Evolutionary conservation across 2,329 filamentous ascomycete species (phyloP), one percentile per base, ranked within the genome.

Genomic region (Lecanoromycetidae sp.): DNA sequence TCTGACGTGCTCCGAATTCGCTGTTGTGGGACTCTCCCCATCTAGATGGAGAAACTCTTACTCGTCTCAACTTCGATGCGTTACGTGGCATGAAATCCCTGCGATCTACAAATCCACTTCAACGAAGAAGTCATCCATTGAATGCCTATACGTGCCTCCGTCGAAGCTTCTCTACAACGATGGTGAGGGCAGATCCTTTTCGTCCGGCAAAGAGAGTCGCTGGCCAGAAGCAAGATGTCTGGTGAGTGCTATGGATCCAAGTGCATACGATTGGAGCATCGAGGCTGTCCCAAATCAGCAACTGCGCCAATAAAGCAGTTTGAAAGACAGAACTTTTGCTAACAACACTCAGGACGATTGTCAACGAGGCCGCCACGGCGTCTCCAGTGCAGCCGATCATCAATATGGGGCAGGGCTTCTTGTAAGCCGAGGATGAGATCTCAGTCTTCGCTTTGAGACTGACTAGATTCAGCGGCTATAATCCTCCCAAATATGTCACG

Each of bases 401-500:
- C 52, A 82, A 82, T 62, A 80, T 82, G 77, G 79, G 79, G 43
- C 79, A 82, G 63, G 77, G 78, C 3, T 72, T 72, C 57, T 72
- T 71, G 69, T 71, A 56, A 64, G 68, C 48, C 48, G 20, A 19
- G 23, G 5, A 26, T 34, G 48, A 32, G 20, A 27, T 13, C 17
- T 22, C 25, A 22, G 49, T 4, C 48, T 30, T 10, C 26, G 22
- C n/a, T 7, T 36, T 30, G 7, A 15, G 12, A 36, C 35, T 39
- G 36, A 47, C 35, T 29, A 20, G 34, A 12, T 1, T 32, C 44
- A 71, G 69, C 60, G 90, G 90, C 49, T 96, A 96, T 66, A 96
- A 96, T 61, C 90, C 90, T 48, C 90, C 90, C 6, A 66, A 81
- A 29, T 96, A 94, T 65, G 87, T 95, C 54, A 71, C 95, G 54